A percentile compares a stretch with the other conserved stretches of the same genome.
Conservation (phyloP, 805 yeast species). For the Saturnispora quitensis region DNA sequence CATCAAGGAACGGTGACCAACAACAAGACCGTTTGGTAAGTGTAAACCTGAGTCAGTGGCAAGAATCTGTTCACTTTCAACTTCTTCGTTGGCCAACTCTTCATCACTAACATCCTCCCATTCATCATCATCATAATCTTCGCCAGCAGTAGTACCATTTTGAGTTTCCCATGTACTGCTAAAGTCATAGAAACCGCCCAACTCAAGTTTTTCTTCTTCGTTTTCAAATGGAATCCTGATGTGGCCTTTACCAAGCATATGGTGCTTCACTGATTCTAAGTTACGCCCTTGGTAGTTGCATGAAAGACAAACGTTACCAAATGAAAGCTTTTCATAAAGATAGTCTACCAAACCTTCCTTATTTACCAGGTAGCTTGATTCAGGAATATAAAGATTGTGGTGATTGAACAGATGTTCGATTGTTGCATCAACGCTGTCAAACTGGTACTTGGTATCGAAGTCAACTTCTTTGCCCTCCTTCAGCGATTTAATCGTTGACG, state of each 20-base stretch:
- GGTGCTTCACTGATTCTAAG: constrained; percentile 82
- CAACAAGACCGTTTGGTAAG: constrained; percentile 67
- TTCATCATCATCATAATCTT: constrained; percentile 20
- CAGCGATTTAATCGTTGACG: not conserved
- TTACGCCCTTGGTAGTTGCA: constrained; percentile 81
- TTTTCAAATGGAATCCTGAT: constrained; percentile 83
- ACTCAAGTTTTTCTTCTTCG: constrained; percentile 63
- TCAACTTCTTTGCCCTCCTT: constrained; percentile 2
- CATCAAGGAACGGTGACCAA: constrained; percentile 73
- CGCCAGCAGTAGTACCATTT: constrained; percentile 28
- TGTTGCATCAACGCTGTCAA: constrained; percentile 33
- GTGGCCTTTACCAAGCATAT: constrained; percentile 78
- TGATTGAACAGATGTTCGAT: constrained; percentile 64
- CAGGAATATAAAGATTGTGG: constrained; percentile 89
- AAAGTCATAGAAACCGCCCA: constrained; percentile 81
- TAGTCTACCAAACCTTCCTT: constrained; percentile 64
- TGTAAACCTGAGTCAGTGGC: constrained; percentile 51
- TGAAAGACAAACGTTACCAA: constrained; percentile 74
- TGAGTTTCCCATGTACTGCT: constrained; percentile 46
- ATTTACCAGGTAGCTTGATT: constrained; percentile 58
- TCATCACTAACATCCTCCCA: constrained; percentile 29
- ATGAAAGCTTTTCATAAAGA: constrained; percentile 70
- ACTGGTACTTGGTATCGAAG: constrained; percentile 16
- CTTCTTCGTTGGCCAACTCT: constrained; percentile 28
- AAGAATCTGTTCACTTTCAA: constrained; percentile 25